Evolutionary conservation across 2,329 filamentous ascomycete species (phyloP).

Genomic region (Fusarium sp.): DNA sequence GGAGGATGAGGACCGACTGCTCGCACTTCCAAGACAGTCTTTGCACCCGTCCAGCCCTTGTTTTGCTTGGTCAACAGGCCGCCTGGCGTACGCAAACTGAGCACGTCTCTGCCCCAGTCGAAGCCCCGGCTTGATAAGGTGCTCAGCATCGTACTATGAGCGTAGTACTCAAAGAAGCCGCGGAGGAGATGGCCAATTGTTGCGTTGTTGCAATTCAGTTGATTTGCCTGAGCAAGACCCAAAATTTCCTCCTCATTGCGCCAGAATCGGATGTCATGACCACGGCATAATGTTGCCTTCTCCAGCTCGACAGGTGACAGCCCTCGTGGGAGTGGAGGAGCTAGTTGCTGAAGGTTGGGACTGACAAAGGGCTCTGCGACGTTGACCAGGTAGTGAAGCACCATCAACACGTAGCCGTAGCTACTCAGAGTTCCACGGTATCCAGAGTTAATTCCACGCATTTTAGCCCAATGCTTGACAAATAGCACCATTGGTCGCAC

Average conservation of each 20-base stretch:
- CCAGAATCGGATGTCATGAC: conserved; percentile 79
- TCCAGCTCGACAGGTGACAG: conserved; percentile 38
- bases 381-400: conserved; percentile 88
- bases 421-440: conserved; percentile 87
- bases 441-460: conserved; percentile 82
- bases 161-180: conserved; percentile 90
- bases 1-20: conserved; percentile 39
- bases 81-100: conserved; percentile 75
- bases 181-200: conserved; percentile 74
- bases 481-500: conserved; percentile 83
- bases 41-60: conserved; percentile 88
- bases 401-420: conserved; percentile 92
- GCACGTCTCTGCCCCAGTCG: conserved; percentile 79
- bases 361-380: conserved; percentile 80
- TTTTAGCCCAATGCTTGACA: conserved; percentile 89
- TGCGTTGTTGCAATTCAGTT: conserved; percentile 73
- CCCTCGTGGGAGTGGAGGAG: conserved; percentile 52
- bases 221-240: conserved; percentile 62
- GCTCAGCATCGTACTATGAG: conserved; percentile 64
- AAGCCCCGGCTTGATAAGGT: conserved; percentile 66
- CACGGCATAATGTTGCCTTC: conserved; percentile 58
- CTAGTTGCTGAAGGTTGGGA: conserved; percentile 77
- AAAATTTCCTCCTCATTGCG: conserved; percentile 74
- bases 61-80: conserved; percentile 76
- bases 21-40: conserved; percentile 67